A percentile compares a stretch with the other conserved stretches of the same genome.
Conservation (phyloP, 2,329 filamentous ascomycete genomes). For the Ophiostoma australiae region DNA sequence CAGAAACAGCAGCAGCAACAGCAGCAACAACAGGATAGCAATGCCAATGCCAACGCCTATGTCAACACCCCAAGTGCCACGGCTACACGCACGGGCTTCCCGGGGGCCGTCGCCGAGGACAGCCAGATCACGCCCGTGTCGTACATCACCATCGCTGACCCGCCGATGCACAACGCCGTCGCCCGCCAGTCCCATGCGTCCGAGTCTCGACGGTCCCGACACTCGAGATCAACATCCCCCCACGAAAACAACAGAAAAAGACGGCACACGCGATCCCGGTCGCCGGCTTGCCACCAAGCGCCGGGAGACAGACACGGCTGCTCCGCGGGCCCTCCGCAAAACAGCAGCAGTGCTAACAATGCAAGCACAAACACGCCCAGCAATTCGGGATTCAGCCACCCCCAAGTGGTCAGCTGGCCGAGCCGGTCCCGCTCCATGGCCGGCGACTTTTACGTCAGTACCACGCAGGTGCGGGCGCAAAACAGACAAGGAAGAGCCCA, state of each 20-base stretch:
- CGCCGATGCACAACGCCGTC: not conserved
- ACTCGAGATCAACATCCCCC: not conserved
- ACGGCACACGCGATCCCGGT: not conserved
- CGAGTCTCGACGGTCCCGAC: not conserved
- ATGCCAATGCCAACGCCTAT: not conserved
- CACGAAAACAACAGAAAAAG: not conserved
- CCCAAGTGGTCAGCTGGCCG: not conserved
- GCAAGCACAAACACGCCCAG: not conserved
- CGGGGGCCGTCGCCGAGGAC: not conserved
- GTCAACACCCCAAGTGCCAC: not conserved
- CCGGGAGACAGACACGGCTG: not conserved
- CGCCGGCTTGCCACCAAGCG: not conserved
- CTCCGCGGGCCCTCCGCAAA: not conserved
- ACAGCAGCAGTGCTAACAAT: not conserved
- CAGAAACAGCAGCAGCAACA: too few species aligned
- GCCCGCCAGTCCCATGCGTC: not conserved
- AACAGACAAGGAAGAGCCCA: not conserved
- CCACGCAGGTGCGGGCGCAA: not conserved
- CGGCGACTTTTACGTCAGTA: not conserved
- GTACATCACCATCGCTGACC: not conserved
- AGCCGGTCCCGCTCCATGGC: not conserved
- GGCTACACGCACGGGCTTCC: not conserved
- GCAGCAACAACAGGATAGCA: too few species aligned
- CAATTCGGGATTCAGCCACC: not conserved
- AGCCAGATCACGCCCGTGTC: not conserved